phyloP scores from a whole-genome alignment of 352 stramenopile species.

The Pythium vanterpoolii region DNA sequence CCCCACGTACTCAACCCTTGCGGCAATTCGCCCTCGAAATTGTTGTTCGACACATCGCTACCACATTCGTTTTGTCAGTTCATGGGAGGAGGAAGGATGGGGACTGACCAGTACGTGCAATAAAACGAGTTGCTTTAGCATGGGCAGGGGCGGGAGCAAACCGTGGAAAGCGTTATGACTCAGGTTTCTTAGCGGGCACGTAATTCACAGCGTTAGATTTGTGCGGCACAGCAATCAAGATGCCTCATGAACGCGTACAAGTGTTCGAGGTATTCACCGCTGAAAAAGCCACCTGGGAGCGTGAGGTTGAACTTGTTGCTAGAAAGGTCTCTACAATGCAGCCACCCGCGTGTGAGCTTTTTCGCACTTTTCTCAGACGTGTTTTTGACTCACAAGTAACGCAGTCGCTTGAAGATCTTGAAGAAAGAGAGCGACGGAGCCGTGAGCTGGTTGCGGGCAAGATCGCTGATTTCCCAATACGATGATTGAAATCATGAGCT shows the following conservation, averaged over 20 bases:
- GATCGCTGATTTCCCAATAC: conserved; percentile 3
- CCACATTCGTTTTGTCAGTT: not conserved
- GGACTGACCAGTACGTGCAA: conserved; percentile 31
- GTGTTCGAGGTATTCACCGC: conserved; percentile 38
- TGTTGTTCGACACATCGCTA: conserved; percentile 59
- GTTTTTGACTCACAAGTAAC: conserved; percentile 14
- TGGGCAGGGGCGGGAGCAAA: conserved; percentile 25
- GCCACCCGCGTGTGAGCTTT: not conserved
- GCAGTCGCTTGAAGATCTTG: conserved; percentile 21
- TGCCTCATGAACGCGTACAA: conserved; percentile 33
- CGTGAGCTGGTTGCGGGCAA: conserved; percentile 17
- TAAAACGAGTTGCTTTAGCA: conserved; percentile 33
- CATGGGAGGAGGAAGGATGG: not conserved
- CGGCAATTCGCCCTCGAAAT: conserved; percentile 39
- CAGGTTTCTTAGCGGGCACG: conserved; percentile 33
- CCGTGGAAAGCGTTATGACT: conserved; percentile 50
- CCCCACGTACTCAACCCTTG: conserved; percentile 36
- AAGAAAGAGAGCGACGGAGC: conserved; percentile 20
- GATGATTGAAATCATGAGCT: not conserved
- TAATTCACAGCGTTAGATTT: not conserved
- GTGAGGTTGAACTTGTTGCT: conserved; percentile 37
- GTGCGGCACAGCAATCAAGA: not conserved
- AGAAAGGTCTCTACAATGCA: conserved; percentile 37
- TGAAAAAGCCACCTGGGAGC: conserved; percentile 38
- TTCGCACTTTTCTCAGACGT: not conserved